phyloP scores from a whole-genome alignment of 805 yeast species.

The Wickerhamiella cacticola region DNA sequence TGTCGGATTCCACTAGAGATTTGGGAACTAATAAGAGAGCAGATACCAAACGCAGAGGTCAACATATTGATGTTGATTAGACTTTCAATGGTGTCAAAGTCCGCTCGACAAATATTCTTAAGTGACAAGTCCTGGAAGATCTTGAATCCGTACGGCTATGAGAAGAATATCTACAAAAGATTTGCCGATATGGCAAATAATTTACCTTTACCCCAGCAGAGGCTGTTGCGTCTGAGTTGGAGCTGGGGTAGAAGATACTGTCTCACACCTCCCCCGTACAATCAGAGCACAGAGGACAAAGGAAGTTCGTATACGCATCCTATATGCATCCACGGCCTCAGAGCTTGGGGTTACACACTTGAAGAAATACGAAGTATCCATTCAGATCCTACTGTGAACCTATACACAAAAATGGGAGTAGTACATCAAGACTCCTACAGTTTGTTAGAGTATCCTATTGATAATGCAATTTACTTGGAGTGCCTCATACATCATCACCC shows the following conservation, averaged over 20 bases:
- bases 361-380: neutral
- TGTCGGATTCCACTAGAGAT: neutral
- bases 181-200: neutral
- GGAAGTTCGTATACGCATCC: neutral
- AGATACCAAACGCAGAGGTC: neutral
- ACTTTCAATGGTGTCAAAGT: neutral
- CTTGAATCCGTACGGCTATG: neutral
- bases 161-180: neutral
- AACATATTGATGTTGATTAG: neutral
- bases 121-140: neutral
- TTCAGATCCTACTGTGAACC: neutral
- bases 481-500: constrained; percentile 1
- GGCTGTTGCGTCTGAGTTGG: neutral
- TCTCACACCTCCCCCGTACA: neutral
- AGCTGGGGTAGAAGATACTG: neutral
- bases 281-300: neutral
- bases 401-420: neutral
- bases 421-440: neutral
- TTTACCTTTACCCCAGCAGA: neutral
- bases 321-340: neutral
- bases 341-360: constrained; percentile 4
- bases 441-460: neutral
- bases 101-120: neutral
- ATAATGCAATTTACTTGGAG: neutral
- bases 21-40: neutral